These are phyloP conservation scores for Cystobasidium onofrii DNA, from an alignment of 768 basidiomycete species.

Conservation along the genomic window DNA sequence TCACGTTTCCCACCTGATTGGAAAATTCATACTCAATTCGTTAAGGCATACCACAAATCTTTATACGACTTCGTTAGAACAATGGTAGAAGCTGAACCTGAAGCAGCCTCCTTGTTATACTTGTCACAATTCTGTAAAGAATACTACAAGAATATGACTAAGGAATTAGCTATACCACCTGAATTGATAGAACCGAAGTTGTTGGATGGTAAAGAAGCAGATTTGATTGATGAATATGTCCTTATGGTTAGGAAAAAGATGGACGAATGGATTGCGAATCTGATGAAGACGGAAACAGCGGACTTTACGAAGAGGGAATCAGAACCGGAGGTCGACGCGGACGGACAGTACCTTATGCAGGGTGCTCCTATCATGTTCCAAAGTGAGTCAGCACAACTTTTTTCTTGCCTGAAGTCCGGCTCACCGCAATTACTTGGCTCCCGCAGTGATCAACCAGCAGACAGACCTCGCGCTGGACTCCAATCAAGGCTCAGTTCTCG, in stretches of 20 bases:
- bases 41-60: conserved; percentile 82
- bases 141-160: conserved; percentile 80
- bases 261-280: conserved; percentile 90
- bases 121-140: conserved; percentile 93
- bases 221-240: conserved; percentile 89
- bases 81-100: conserved; percentile 60
- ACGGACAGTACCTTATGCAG: conserved; percentile 82
- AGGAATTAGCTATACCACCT: conserved; percentile 72
- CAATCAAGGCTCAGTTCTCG: conserved; percentile 84
- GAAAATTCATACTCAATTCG: conserved; percentile 71
- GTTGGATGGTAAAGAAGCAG: conserved; percentile 89
- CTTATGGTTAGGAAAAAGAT: conserved; percentile 85
- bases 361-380: conserved; percentile 93
- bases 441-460: conserved; percentile 50
- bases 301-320: conserved; percentile 75
- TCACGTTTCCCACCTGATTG: conserved; percentile 87
- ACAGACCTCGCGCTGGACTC: conserved; percentile 90
- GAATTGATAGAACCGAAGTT: conserved; percentile 79
- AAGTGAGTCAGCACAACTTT: conserved; percentile 50
- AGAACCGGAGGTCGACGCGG: conserved; percentile 79
- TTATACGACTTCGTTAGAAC: conserved; percentile 65
- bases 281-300: conserved; percentile 79
- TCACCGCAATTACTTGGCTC: not conserved
- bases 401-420: too few species aligned
- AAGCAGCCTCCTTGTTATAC: conserved; percentile 75